Conservation (phyloP, 257 asterid genomes). For the Salvia rosmarinus region DNA sequence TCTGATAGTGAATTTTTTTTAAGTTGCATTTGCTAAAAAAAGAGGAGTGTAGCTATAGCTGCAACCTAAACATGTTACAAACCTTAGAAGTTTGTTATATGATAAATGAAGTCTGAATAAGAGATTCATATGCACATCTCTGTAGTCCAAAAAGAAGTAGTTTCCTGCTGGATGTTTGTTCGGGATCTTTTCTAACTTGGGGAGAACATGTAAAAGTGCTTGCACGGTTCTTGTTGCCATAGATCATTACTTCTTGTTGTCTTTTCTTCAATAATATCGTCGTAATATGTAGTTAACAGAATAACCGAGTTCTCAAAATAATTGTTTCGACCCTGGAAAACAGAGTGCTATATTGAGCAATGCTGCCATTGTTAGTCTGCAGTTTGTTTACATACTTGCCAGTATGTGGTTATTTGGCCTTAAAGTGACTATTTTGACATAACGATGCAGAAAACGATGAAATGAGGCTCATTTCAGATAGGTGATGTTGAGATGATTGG, state of each 20-base stretch:
- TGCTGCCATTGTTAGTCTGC: no score
- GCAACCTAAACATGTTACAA: not conserved
- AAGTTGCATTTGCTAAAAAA: not conserved
- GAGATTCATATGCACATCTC: not conserved
- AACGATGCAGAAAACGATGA: not conserved
- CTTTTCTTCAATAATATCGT: not conserved
- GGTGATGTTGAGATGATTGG: not conserved
- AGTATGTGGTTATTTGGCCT: not conserved
- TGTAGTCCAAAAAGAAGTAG: not conserved
- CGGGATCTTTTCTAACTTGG: not conserved
- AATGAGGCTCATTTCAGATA: not conserved
- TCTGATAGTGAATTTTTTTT: not conserved
- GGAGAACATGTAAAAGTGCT: not conserved
- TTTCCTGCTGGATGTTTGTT: not conserved
- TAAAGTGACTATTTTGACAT: slow-evolving; percentile 2
- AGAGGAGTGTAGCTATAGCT: not conserved
- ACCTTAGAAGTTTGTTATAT: not conserved
- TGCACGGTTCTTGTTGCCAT: not conserved
- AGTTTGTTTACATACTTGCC: not conserved
- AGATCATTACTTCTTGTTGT: not conserved
- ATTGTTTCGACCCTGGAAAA: slow-evolving; percentile 8
- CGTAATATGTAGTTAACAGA: slow-evolving; percentile 39
- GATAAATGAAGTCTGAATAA: not conserved
- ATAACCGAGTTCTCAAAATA: not conserved
- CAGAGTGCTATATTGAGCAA: not conserved